Evolutionary conservation across 192 early-diverging fungal species (phyloP).

Genomic region (Chytriomyces hyalinus): DNA sequence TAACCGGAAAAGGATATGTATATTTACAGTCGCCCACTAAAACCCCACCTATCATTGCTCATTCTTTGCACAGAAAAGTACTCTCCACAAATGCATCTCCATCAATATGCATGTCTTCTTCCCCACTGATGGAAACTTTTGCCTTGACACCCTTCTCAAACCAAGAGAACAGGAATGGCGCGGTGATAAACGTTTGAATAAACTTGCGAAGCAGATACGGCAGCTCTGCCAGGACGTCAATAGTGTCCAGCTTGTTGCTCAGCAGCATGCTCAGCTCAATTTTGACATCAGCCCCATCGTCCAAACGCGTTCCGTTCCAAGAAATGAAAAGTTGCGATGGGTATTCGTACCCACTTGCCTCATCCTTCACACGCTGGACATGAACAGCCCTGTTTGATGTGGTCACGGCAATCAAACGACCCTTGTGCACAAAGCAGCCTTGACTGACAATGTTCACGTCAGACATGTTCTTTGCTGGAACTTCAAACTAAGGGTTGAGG

Average conservation of each 20-base stretch:
- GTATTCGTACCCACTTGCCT: slow-evolving; percentile 80
- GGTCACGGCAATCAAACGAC: slow-evolving; percentile 71
- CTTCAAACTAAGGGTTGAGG: slow-evolving; percentile 65
- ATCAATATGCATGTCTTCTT: slow-evolving; percentile 58
- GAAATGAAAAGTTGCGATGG: slow-evolving; percentile 72
- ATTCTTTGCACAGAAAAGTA: slow-evolving; percentile 59
- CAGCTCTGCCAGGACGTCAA: slow-evolving; percentile 86
- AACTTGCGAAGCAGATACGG: slow-evolving; percentile 86
- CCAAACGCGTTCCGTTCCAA: slow-evolving; percentile 66
- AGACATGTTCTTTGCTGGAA: slow-evolving; percentile 67
- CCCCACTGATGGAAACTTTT: slow-evolving; percentile 69
- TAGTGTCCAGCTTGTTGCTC: slow-evolving; percentile 71
- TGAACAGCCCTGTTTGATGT: slow-evolving; percentile 74
- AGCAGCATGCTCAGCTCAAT: slow-evolving; percentile 68
- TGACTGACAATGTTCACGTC: slow-evolving; percentile 60
- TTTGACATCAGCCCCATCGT: slow-evolving; percentile 48
- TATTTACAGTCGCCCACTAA: not conserved
- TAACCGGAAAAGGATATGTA: too few species aligned
- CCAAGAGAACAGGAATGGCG: slow-evolving; percentile 93
- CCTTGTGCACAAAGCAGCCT: slow-evolving; percentile 70
- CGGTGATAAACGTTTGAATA: slow-evolving; percentile 88
- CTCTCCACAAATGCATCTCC: slow-evolving; percentile 84
- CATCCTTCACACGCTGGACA: slow-evolving; percentile 65
- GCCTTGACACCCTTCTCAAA: slow-evolving; percentile 70
- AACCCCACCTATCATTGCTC: not conserved